These are phyloP conservation scores for Paulownia fortunei DNA, from an alignment of 257 asterid genomes.

Conservation along the genomic window DNA sequence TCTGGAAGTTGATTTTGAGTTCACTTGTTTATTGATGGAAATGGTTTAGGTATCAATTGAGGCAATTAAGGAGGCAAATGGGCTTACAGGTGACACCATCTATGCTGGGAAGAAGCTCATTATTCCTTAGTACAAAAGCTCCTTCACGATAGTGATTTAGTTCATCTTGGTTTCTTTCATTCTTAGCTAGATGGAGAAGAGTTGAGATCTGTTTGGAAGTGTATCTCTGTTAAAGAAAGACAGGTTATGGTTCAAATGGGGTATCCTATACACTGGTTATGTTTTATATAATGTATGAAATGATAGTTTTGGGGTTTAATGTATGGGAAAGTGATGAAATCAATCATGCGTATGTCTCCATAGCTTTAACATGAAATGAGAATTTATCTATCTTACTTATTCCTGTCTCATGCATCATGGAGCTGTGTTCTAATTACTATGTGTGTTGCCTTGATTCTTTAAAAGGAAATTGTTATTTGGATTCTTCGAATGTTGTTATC, in stretches of 20 bases:
- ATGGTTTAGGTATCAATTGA: conserved; percentile 42
- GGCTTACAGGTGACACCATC: conserved; percentile 42
- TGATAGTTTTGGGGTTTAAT: not conserved
- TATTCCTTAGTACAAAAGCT: conserved; percentile 26
- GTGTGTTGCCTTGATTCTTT: no score
- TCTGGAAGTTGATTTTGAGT: not conserved
- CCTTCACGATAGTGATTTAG: not conserved
- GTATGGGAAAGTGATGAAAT: not conserved
- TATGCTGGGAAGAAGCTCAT: conserved; percentile 45
- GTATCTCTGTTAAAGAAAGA: not conserved
- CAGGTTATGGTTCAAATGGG: not conserved
- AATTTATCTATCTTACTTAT: not conserved
- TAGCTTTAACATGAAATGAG: not conserved
- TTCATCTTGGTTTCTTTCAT: not conserved
- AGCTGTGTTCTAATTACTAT: no score
- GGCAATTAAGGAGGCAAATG: conserved; percentile 48
- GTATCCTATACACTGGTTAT: not conserved
- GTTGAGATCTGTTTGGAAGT: not conserved
- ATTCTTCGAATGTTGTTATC: no score
- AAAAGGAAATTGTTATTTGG: no score
- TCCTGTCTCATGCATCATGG: not conserved
- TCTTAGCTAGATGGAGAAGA: not conserved
- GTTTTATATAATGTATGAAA: conserved; percentile 1
- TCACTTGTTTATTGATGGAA: not conserved
- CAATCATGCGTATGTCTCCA: not conserved